A percentile compares a stretch with the other conserved stretches of the same genome.
phyloP scores from a whole-genome alignment of 2,329 filamentous ascomycete genomes.

The Fusarium sp. region DNA sequence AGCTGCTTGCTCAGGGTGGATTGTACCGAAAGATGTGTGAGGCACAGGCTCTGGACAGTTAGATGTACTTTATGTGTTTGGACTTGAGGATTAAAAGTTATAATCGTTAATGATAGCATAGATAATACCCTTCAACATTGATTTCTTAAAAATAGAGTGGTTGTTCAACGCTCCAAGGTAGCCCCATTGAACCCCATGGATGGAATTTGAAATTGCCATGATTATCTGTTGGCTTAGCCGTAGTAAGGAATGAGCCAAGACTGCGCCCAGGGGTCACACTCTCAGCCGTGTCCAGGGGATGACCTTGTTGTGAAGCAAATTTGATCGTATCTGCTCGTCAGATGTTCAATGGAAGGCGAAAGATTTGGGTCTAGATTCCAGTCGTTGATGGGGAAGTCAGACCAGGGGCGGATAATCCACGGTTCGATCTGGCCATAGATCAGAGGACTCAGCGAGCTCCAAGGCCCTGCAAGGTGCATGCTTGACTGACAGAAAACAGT shows the following conservation, averaged over 20 bases:
- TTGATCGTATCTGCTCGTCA: slow-evolving; percentile 8
- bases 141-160: neutral
- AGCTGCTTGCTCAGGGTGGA: slow-evolving; percentile 61
- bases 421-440: neutral
- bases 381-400: slow-evolving; percentile 22
- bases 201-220: neutral
- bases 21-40: slow-evolving; percentile 64
- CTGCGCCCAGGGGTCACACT: neutral
- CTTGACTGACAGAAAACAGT: neutral
- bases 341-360: slow-evolving; percentile 21
- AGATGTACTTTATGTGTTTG: neutral
- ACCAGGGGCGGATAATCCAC: slow-evolving; percentile 22
- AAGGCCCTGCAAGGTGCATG: slow-evolving; percentile 4
- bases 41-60: slow-evolving; percentile 51
- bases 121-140: slow-evolving; percentile 17
- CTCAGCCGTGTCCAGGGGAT: neutral
- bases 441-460: slow-evolving; percentile 23
- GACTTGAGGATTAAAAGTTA: neutral
- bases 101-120: slow-evolving; percentile 28
- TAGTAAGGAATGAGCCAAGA: slow-evolving; percentile 19
- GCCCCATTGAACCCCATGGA: neutral
- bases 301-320: neutral
- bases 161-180: neutral
- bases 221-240: neutral
- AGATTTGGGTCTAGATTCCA: slow-evolving; percentile 32